Conservation (phyloP, 2,329 filamentous ascomycete species). For the Aspergillus nomiae region DNA sequence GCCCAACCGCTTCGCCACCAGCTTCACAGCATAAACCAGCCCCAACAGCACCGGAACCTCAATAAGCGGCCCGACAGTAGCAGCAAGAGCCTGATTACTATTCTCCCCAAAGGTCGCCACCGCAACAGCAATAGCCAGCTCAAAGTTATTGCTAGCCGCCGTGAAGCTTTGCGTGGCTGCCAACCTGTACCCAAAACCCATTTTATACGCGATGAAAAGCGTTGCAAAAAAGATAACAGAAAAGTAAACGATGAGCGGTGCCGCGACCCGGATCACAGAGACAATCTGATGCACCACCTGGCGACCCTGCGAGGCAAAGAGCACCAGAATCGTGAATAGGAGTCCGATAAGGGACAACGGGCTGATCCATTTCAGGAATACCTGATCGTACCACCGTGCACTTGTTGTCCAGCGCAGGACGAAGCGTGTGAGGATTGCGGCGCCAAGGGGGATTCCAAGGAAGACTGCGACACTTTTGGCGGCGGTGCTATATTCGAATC, state of each 20-base stretch:
- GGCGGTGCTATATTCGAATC: conserved; percentile 64
- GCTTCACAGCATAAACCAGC: conserved; percentile 70
- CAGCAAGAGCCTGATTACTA: conserved; percentile 57
- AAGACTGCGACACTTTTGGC: conserved; percentile 82
- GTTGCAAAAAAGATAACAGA: conserved; percentile 71
- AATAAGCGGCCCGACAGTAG: conserved; percentile 65
- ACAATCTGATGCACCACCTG: conserved; percentile 80
- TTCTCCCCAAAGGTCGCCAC: conserved; percentile 75
- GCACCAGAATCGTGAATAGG: conserved; percentile 80
- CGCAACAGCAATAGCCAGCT: conserved; percentile 83
- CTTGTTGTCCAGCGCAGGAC: conserved; percentile 55
- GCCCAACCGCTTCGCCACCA: conserved; percentile 23
- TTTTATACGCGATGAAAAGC: conserved; percentile 58
- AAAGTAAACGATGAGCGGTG: conserved; percentile 81
- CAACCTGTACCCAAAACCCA: conserved; percentile 71
- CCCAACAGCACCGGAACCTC: conserved; percentile 80
- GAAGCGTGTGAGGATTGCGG: conserved; percentile 73
- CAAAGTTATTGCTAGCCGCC: conserved; percentile 88
- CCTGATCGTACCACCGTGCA: conserved; percentile 63
- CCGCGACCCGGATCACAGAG: conserved; percentile 75
- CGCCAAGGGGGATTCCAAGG: conserved; percentile 77
- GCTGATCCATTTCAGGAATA: conserved; percentile 68
- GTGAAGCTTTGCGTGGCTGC: conserved; percentile 79
- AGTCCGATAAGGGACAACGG: conserved; percentile 80
- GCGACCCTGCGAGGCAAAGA: conserved; percentile 80